Evolutionary conservation across 2,329 filamentous ascomycete genomes (phyloP), one percentile per base, ranked within the genome.

Genomic region (Neofusicoccum parvum): DNA sequence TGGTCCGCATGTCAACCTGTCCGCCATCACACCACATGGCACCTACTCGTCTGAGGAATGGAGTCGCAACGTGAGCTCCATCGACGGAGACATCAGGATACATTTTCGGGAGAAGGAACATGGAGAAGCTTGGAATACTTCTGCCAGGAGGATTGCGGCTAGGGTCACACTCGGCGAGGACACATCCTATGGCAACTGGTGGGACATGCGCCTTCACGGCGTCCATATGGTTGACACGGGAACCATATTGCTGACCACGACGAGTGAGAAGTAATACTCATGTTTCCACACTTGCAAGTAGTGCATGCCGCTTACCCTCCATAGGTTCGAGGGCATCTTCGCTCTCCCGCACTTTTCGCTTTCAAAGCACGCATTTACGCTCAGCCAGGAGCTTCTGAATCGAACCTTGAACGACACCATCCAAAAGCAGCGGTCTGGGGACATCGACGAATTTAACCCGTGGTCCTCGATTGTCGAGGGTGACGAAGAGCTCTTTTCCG

Each of bases 171-270:
- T 97, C 45, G 88, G 92, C 70, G 92, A 95, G 71, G 83, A 87
- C 48, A 84, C 86, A 65, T 86, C 86, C 70, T 83, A 86, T 67
- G 90, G 90, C 5, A 89, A 89, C 73, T 91, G 87, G 70, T 94
- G 91, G 88, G 90, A 94, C 70, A 88, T 96, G 79, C 85, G 87
- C 60, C 80, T 97, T 58, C 89, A 92, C 77, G 95, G 95, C 3
- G 85, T 96, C 3, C 94, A 98, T 80, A 96, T 93, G 83, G 88
- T 90, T 43, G 85, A 86, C n/a, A 87, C 90, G 68, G 95, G 95
- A 1, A 86, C 88, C 14, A 87, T 95, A 58, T 81, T 98, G 41
- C 81, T 98, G 74, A 92, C 90, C 1, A 97, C 94, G 0, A 94
- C 93, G 54, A 97, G 93, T 76, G 91, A 97, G 74, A 97, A 96